These are phyloP conservation scores for Penicillium dipodomyicola DNA, from an alignment of 495 filamentous ascomycete species.

Conservation along the genomic window DNA sequence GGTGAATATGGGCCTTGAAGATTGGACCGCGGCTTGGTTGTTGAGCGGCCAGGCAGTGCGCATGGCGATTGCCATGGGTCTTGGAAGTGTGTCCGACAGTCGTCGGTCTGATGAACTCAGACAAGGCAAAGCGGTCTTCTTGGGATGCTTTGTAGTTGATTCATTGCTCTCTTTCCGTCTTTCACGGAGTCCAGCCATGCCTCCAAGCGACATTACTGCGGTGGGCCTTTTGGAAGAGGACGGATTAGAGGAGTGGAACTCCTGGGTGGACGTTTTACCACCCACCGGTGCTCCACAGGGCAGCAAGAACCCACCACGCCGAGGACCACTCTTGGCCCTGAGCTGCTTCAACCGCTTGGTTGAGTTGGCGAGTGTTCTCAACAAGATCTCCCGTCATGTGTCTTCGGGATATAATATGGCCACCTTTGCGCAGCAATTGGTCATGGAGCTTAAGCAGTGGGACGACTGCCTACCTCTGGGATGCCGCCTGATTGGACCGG, in stretches of 20 bases:
- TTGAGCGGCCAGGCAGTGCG: slow-evolving; percentile 61
- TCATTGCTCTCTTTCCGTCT: slow-evolving; percentile 59
- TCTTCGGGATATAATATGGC: slow-evolving; percentile 33
- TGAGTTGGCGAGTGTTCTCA: slow-evolving; percentile 48
- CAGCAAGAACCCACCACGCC: slow-evolving; percentile 37
- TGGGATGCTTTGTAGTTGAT: slow-evolving; percentile 66
- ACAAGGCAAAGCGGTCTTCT: slow-evolving; percentile 51
- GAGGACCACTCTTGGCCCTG: slow-evolving; percentile 54
- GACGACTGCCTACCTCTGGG: slow-evolving; percentile 43
- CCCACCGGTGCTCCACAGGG: slow-evolving; percentile 32
- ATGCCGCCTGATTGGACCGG: slow-evolving; percentile 43
- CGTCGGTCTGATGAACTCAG: slow-evolving; percentile 40
- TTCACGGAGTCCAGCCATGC: slow-evolving; percentile 52
- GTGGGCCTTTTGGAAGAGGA: slow-evolving; percentile 56
- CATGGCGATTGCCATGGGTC: slow-evolving; percentile 50
- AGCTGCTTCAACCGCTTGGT: slow-evolving; percentile 62
- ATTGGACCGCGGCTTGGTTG: slow-evolving; percentile 58
- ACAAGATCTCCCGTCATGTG: slow-evolving; percentile 40
- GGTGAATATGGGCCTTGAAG: slow-evolving; percentile 55
- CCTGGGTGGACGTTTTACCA: slow-evolving; percentile 57
- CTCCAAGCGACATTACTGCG: slow-evolving; percentile 42
- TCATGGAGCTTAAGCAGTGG: slow-evolving; percentile 42
- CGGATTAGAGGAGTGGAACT: slow-evolving; percentile 71
- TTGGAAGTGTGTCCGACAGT: slow-evolving; percentile 32
- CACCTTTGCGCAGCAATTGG: slow-evolving; percentile 40